Evolutionary conservation across 1,284 basidiomycete species (phyloP), one percentile per base, ranked within the genome.

Genomic region (Cutaneotrichosporon sp.): DNA sequence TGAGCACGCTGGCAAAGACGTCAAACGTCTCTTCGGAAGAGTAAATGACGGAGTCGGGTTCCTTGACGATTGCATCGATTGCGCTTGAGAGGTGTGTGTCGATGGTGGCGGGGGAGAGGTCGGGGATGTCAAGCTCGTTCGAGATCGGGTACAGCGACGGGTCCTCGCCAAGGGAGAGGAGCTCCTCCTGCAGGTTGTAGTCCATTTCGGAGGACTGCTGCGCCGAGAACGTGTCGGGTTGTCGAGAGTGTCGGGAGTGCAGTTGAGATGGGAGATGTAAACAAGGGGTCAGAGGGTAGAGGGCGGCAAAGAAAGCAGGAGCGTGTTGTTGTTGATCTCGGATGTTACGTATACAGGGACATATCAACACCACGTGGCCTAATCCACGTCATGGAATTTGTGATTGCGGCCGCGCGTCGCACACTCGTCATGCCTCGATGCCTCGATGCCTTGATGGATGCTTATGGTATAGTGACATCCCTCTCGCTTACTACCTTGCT

Each of bases 131-230:
- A 67, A 86, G 83, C 74, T 90, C 89, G 67, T 87, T 79, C 30
- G 83, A 80, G 67, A 91, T 88, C 18, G 83, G 80, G 72, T 90
- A 89, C 55, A 81, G 82, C 3, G 83, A 82, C 0, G 84, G 74
- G 68, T 90, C 87, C 34, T 75, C 73, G 2, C 71, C 58, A 21
- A 90, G 82, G 38, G 84, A 82, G 66, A 88, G 86, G 5, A 90
- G 81, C 78, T 90, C 87, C 70, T 90, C 89, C 77, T 88, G 88
- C 11, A 92, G 85, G 72, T 89, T 89, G 79, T 91, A 91, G 42
- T 73, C 75, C 68, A 69, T 69, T 16, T 18, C n/a, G 63, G 56
- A 53, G 59, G 56, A 47, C 10, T 7, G 5, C 22, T 13, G 26
- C 52, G 52, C 26, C 32, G 5, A 14, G 22, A 14, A 30, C 21